Evolutionary conservation across 352 stramenopile species (phyloP).

Genomic region (Globisporangium cederbergense): DNA sequence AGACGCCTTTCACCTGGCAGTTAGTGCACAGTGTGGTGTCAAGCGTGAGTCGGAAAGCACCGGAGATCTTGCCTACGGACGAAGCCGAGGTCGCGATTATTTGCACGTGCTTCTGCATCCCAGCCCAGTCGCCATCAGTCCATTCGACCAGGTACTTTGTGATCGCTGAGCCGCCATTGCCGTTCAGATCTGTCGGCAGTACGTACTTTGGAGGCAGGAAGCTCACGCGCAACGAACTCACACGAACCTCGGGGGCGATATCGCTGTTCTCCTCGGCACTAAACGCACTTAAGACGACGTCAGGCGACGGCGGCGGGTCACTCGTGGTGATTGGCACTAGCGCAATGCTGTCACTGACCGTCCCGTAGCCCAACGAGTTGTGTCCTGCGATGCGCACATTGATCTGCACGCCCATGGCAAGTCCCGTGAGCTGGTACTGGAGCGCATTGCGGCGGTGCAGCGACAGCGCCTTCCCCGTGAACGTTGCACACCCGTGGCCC

Average conservation of each 20-base stretch:
- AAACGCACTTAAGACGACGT: slow-evolving; percentile 48
- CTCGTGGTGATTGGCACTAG: slow-evolving; percentile 83
- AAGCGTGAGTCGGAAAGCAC: slow-evolving; percentile 79
- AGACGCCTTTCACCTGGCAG: slow-evolving; percentile 67
- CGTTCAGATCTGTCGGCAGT: slow-evolving; percentile 58
- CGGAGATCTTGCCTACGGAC: slow-evolving; percentile 29
- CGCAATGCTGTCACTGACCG: slow-evolving; percentile 56
- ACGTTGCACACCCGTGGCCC: slow-evolving; percentile 45
- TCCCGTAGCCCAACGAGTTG: slow-evolving; percentile 91
- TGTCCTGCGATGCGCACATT: slow-evolving; percentile 89
- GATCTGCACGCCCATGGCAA: slow-evolving; percentile 86
- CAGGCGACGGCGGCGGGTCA: slow-evolving; percentile 79
- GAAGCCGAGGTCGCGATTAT: slow-evolving; percentile 54
- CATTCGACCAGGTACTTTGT: slow-evolving; percentile 94
- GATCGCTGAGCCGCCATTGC: slow-evolving; percentile 80
- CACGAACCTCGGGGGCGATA: slow-evolving; percentile 36
- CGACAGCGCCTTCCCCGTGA: slow-evolving; percentile 35
- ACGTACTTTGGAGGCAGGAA: slow-evolving; percentile 69
- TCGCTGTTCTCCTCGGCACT: slow-evolving; percentile 33
- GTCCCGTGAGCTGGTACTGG: slow-evolving; percentile 71
- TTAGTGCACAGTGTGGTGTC: slow-evolving; percentile 78
- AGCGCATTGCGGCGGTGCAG: slow-evolving; percentile 56
- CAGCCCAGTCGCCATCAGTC: slow-evolving; percentile 75
- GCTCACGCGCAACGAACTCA: slow-evolving; percentile 82
- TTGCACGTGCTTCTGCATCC: slow-evolving; percentile 60